A percentile compares a stretch with the other conserved stretches of the same genome.
Evolutionary conservation across 2,329 filamentous ascomycete genomes (phyloP).

Genomic region (Apiospora hydei): DNA sequence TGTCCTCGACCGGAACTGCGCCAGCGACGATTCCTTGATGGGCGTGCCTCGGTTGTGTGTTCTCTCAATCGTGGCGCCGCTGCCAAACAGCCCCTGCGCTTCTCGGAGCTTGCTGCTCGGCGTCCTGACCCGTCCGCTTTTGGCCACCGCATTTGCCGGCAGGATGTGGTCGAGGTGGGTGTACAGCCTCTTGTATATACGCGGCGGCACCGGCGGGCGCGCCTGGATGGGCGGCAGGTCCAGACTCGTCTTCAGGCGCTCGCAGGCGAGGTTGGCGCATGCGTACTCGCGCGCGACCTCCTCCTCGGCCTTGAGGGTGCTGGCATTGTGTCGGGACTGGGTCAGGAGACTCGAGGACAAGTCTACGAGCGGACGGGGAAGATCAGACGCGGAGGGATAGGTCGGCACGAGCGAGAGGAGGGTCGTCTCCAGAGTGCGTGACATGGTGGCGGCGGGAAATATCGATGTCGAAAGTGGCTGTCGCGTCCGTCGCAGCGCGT

Average conservation of each 20-base stretch:
- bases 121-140: constrained; percentile 39
- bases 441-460: constrained; percentile 60
- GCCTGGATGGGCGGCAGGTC: constrained; percentile 80
- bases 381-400: constrained; percentile 66
- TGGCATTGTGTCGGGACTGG: constrained; percentile 80
- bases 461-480: neutral
- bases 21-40: constrained; percentile 53
- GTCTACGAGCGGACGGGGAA: constrained; percentile 74
- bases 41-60: constrained; percentile 53
- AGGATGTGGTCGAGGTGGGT: constrained; percentile 79
- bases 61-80: constrained; percentile 41
- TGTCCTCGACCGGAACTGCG: constrained; percentile 49
- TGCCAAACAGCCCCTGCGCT: constrained; percentile 41
- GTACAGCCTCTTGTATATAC: constrained; percentile 85
- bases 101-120: constrained; percentile 46
- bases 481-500: constrained; percentile 4
- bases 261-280: constrained; percentile 89
- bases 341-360: constrained; percentile 77
- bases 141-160: constrained; percentile 43
- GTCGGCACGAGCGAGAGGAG: constrained; percentile 78
- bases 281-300: constrained; percentile 86
- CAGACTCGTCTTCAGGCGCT: constrained; percentile 77
- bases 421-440: constrained; percentile 75
- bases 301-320: constrained; percentile 81
- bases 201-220: constrained; percentile 78